Conservation (phyloP, 805 yeast genomes). For the Cyberlindnera lachancei region DNA sequence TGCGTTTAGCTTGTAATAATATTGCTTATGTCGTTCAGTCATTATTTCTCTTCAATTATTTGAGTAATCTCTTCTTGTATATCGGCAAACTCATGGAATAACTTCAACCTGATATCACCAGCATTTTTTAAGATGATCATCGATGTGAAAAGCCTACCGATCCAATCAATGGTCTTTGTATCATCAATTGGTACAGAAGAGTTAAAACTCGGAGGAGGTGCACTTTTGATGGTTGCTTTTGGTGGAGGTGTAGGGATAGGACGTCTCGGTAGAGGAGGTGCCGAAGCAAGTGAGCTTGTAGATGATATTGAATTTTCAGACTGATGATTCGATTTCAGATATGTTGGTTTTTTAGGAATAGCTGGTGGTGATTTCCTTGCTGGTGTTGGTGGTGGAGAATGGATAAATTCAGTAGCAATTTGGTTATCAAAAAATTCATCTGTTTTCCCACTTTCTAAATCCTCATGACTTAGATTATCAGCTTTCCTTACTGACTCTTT, state of each 20-base stretch:
- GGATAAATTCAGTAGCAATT: too few species aligned
- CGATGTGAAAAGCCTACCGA: conserved; percentile 34
- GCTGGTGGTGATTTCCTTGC: conserved; percentile 18
- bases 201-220: conserved; percentile 14
- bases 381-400: conserved; percentile 9
- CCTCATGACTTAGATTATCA: too few species aligned
- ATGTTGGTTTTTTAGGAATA: conserved; percentile 19
- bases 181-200: conserved; percentile 27
- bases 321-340: conserved; percentile 6
- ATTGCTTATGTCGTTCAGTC: too few species aligned
- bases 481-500: too few species aligned
- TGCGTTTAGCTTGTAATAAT: too few species aligned
- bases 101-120: conserved; percentile 11
- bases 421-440: conserved; percentile 12
- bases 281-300: neutral
- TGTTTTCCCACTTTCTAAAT: conserved; percentile 20
- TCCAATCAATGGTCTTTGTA: conserved; percentile 50
- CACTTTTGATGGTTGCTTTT: conserved; percentile 4
- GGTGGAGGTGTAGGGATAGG: conserved; percentile 27
- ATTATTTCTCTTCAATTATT: neutral
- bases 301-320: neutral
- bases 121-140: conserved; percentile 14
- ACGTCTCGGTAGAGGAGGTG: conserved; percentile 19
- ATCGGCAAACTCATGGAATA: conserved; percentile 19
- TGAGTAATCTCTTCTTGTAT: conserved; percentile 16